Evolutionary conservation across 2,329 filamentous ascomycete species (phyloP), one percentile per base, ranked within the genome.

Genomic region (Raffaelea albimanens): DNA sequence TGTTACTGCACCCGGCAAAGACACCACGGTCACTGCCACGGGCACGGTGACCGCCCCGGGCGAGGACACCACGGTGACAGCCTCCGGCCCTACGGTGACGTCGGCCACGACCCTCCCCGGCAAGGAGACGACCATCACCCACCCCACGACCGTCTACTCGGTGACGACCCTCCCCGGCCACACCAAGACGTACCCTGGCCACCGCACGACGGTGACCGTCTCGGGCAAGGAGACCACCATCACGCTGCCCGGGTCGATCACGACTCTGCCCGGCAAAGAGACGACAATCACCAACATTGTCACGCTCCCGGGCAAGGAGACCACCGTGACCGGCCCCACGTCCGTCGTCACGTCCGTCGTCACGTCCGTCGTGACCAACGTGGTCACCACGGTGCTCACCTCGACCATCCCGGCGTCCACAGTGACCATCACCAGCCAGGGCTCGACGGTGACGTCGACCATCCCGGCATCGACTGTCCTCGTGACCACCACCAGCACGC

Each of bases 341-440:
- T 44, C 46, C 3, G 51, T 54, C 7, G 48, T 16, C 10, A 34
- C 31, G 10, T 9, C 49, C 2, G 43, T 51, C 4, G 22, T 57
- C 2, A 58, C 59, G 1, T 48, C 58, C 1, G 46, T 53, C n/a
- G 58, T 58, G n/a, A 53, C 54, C 14, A 7, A 5, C 5, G 34
- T 38, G 34, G 14, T 16, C 14, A 62, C 59, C 4, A 42, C 47
- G 14, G 19, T 49, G 22, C 20, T 46, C 40, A 50, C 46, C 3
- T 23, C 42, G 5, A 51, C 45, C 14, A 21, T 52, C 18, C 46
- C 51, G 8, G 53, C 21, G 21, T 49, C 50, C 2, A 53, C 50
- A 1, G 40, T 43, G 1, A 52, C 33, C 34, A 21, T 39, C 18
- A 50, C 23, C 55, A 3, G 57, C 23, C 18, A 20, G 18, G 53